Percentiles rank a stretch among this genome's conserved stretches.
These are phyloP conservation scores for Phialophora macrospora DNA, from an alignment of 2,329 filamentous ascomycete genomes.

Conservation along the genomic window DNA sequence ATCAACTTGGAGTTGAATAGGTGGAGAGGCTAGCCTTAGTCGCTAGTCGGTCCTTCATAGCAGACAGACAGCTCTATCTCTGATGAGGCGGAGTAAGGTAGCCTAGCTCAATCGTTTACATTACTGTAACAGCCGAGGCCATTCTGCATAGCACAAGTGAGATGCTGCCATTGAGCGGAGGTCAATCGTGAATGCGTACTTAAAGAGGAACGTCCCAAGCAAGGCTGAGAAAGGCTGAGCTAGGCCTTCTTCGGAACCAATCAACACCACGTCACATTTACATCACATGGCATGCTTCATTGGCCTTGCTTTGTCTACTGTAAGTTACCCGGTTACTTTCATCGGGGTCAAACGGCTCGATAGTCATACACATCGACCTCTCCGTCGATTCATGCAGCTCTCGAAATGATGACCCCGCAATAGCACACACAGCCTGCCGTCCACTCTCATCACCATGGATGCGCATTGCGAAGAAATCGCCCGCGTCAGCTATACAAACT, in stretches of 20 bases:
- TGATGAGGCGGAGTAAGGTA: neutral
- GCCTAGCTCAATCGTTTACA: neutral
- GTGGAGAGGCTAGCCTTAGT: no score
- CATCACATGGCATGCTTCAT: neutral
- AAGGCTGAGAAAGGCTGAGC: neutral
- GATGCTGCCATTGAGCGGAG: neutral
- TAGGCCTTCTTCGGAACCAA: neutral
- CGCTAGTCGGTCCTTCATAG: neutral
- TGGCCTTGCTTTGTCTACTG: neutral
- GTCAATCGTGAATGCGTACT: no score
- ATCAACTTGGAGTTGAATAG: no score
- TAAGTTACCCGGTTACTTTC: neutral
- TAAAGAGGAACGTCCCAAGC: neutral
- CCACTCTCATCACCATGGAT: slow-evolving; percentile 17
- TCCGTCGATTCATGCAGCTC: neutral
- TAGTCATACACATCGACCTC: neutral
- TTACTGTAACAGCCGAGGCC: neutral
- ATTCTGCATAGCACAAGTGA: neutral
- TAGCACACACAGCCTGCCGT: neutral
- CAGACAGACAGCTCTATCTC: neutral
- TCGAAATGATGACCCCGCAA: neutral
- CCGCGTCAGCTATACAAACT: slow-evolving; percentile 38
- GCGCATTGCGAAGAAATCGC: slow-evolving; percentile 35
- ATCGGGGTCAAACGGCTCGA: neutral
- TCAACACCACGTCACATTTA: slow-evolving; percentile 1